Base-by-base conservation (phyloP, 148 eudicot genomes). In the Chenopodium suecicum region DNA sequence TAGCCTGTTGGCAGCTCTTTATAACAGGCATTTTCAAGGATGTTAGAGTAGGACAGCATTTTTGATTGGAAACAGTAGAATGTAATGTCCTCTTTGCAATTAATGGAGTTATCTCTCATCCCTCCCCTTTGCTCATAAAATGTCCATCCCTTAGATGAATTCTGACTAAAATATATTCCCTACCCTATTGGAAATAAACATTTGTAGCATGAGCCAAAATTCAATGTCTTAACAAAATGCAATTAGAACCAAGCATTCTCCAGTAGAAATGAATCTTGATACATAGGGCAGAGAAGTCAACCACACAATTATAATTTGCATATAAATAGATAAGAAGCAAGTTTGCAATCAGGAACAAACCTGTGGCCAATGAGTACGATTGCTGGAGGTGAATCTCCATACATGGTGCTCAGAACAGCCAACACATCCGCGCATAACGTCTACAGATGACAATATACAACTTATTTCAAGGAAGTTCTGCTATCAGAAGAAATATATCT, bases 311-410 rank as follows among this genome's bases (percentile, higher is more conserved):
- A 70, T 19, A n/a, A 47, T 25, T 50, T 47, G 60, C 32, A 22
- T 4, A 4, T 44, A 19, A 2, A 44, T 46, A 7, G 13, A 74
- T 50, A 81, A 58, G 50, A 83, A 74, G 73, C 22, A 54, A 64
- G 29, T 22, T 63, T 22, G 62, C 23, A 56, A 77, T 25, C n/a
- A 32, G 4, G 14, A 63, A 64, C 70, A 65, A 80, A 95, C 98
- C 98, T 95, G 91, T 95, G 99, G 84, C 99, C 99, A 87, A 94
- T 87, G 17, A 95, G 92, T 82, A 95, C 90, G 82, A 94, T 88
- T 70, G 99, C 99, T 71, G 98, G 98, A 83, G 94, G 94, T 85
- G 97, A 91, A 83, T 94, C 96, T 69, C 92, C 99, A 79, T 91
- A 95, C 92, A 94, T 84, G 70, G 91, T 84, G 91, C 94, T 94